These are phyloP conservation scores for Fusarium temperatum DNA, from an alignment of 2,329 filamentous ascomycete species.

Conservation along the genomic window DNA sequence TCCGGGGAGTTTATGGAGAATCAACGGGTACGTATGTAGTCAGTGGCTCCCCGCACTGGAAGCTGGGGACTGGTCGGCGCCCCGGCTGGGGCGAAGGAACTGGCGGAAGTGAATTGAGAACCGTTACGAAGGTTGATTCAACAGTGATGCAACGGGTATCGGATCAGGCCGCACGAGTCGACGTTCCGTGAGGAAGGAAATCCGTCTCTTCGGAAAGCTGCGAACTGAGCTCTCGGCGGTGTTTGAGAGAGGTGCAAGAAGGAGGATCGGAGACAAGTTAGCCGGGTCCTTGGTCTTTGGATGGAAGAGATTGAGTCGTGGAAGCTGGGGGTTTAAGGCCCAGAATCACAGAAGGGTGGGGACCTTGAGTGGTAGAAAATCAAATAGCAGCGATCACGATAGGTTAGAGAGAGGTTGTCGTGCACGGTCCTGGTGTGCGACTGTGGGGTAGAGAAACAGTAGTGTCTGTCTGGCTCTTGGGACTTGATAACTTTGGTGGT, in stretches of 20 bases:
- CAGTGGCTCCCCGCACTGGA: slow-evolving; percentile 42
- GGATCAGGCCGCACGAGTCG: neutral
- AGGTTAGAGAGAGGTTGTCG: slow-evolving; percentile 35
- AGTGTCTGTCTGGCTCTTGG: slow-evolving; percentile 2
- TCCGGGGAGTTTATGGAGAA: slow-evolving; percentile 37
- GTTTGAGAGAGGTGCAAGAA: slow-evolving; percentile 26
- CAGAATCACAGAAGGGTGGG: slow-evolving; percentile 31
- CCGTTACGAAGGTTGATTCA: slow-evolving; percentile 1
- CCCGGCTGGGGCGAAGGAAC: slow-evolving; percentile 30
- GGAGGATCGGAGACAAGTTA: slow-evolving; percentile 28
- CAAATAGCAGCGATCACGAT: slow-evolving; percentile 38
- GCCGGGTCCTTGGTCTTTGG: slow-evolving; percentile 25
- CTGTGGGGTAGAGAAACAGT: slow-evolving; percentile 42
- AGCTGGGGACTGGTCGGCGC: slow-evolving; percentile 33
- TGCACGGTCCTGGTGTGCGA: slow-evolving; percentile 36
- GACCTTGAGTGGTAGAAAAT: slow-evolving; percentile 28
- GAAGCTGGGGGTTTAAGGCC: slow-evolving; percentile 43
- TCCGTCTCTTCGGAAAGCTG: neutral
- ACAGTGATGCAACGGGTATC: slow-evolving; percentile 1
- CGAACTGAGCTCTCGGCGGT: slow-evolving; percentile 9
- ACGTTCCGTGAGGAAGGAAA: slow-evolving; percentile 8
- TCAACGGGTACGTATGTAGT: slow-evolving; percentile 37
- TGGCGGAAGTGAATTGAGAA: slow-evolving; percentile 19
- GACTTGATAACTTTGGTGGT: neutral
- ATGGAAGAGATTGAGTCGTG: slow-evolving; percentile 36